phyloP scores from a whole-genome alignment of 2,329 filamentous ascomycete species.

The Colletotrichum tropicicola region DNA sequence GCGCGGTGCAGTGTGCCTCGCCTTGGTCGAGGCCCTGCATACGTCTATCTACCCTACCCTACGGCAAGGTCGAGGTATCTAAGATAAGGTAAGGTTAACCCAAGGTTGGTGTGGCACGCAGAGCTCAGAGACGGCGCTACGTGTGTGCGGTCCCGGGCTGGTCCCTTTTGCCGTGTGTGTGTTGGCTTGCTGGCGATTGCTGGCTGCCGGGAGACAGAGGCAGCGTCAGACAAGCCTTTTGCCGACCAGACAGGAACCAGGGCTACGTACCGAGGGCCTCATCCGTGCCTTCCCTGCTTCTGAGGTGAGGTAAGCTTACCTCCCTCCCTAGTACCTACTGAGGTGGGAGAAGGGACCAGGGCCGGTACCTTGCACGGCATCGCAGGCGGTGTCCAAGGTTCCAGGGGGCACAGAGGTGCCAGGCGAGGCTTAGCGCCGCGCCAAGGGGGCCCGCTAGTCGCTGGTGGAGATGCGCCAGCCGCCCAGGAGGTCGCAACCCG shows the following conservation, averaged over 20 bases:
- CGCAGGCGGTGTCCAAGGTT: constrained; percentile 28
- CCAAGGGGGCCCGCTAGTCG: constrained; percentile 23
- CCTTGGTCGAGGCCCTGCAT: background rate
- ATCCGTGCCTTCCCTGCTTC: background rate
- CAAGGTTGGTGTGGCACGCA: constrained; percentile 3
- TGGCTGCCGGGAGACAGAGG: constrained; percentile 21
- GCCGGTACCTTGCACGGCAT: constrained; percentile 27
- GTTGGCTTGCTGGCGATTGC: constrained; percentile 13
- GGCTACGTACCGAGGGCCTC: background rate
- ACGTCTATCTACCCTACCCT: too few species aligned
- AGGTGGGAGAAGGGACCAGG: background rate
- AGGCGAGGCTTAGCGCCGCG: constrained; percentile 19
- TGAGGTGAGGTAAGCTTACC: background rate
- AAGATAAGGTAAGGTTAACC: background rate
- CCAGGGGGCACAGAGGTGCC: constrained; percentile 24
- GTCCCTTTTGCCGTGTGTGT: background rate
- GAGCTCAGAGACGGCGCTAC: background rate
- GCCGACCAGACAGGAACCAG: background rate
- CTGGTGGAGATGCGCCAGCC: constrained; percentile 28
- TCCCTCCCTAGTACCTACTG: too few species aligned
- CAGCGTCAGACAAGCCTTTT: constrained; percentile 13
- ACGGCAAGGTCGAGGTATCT: background rate
- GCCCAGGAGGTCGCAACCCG: constrained; percentile 30
- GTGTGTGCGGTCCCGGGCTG: background rate
- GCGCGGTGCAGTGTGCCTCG: background rate